These are phyloP conservation scores for Diaporthe vexans DNA, from an alignment of 2,329 filamentous ascomycete genomes.

Conservation along the genomic window DNA sequence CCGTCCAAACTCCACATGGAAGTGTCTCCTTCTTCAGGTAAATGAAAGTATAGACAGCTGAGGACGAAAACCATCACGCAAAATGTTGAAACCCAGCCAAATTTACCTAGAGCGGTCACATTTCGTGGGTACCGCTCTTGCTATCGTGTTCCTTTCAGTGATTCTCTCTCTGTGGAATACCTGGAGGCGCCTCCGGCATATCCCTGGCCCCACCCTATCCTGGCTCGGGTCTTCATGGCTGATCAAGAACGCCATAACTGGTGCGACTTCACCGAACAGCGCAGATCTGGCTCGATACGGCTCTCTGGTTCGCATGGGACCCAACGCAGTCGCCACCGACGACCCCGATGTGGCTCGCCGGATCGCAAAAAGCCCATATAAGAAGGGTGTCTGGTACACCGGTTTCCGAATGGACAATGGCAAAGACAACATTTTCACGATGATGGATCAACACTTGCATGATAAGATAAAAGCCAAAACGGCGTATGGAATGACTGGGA, in stretches of 20 bases:
- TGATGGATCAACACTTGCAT: neutral
- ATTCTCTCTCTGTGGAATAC: neutral
- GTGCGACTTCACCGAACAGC: conserved; percentile 5
- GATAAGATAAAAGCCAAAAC: neutral
- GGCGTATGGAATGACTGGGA: neutral
- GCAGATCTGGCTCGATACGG: neutral
- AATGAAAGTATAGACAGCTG: neutral
- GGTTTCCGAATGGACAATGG: neutral
- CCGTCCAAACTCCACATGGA: neutral
- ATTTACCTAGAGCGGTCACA: neutral
- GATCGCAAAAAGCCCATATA: neutral
- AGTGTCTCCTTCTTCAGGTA: neutral
- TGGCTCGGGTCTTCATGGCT: conserved; percentile 10
- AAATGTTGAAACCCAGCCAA: neutral
- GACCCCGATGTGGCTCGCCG: neutral
- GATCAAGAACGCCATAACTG: neutral
- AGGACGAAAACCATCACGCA: neutral
- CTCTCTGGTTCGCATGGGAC: neutral
- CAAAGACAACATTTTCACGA: neutral
- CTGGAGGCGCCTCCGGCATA: conserved; percentile 2
- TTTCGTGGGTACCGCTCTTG: neutral
- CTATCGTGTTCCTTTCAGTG: neutral
- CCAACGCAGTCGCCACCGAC: conserved; percentile 1
- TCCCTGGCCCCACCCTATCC: neutral
- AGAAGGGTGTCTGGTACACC: neutral